These are phyloP conservation scores for Parascedosporium putredinis DNA, from an alignment of 2,329 filamentous ascomycete genomes.

Conservation along the genomic window DNA sequence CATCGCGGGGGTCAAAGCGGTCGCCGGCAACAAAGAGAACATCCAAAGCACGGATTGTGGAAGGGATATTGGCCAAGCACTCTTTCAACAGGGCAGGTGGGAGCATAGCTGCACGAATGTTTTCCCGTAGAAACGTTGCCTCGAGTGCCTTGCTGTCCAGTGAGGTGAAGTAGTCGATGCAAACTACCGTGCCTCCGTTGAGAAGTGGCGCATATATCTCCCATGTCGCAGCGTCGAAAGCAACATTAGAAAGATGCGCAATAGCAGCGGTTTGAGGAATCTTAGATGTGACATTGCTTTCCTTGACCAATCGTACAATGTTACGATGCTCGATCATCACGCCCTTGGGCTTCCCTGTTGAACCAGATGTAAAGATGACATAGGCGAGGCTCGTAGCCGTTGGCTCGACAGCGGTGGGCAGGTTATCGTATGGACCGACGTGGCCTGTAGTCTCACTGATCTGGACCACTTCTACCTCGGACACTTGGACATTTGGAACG, in stretches of 20 bases:
- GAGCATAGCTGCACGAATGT: background rate
- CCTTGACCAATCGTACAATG: background rate
- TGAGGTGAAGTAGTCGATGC: background rate
- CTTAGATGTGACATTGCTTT: constrained; percentile 8
- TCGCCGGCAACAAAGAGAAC: constrained; percentile 14
- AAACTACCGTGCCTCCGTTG: constrained; percentile 5
- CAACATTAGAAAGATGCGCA: constrained; percentile 11
- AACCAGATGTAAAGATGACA: constrained; percentile 12
- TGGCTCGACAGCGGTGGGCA: too few species aligned
- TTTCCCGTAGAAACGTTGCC: background rate
- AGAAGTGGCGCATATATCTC: constrained; percentile 9
- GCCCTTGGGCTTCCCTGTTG: constrained; percentile 13
- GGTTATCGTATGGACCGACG: too few species aligned
- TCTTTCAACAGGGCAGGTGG: background rate
- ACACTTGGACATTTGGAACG: background rate
- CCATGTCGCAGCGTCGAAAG: constrained; percentile 10
- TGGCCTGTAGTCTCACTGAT: background rate
- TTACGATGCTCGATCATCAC: constrained; percentile 11
- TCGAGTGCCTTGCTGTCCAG: background rate
- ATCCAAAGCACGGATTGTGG: background rate
- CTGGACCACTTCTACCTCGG: background rate
- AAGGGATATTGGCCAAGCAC: constrained; percentile 9
- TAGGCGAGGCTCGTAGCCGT: constrained; percentile 11
- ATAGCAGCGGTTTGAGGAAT: background rate
- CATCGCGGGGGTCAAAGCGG: constrained; percentile 9